Base-by-base conservation (phyloP, 345 rosid genomes). In the Limnanthes douglasii region DNA sequence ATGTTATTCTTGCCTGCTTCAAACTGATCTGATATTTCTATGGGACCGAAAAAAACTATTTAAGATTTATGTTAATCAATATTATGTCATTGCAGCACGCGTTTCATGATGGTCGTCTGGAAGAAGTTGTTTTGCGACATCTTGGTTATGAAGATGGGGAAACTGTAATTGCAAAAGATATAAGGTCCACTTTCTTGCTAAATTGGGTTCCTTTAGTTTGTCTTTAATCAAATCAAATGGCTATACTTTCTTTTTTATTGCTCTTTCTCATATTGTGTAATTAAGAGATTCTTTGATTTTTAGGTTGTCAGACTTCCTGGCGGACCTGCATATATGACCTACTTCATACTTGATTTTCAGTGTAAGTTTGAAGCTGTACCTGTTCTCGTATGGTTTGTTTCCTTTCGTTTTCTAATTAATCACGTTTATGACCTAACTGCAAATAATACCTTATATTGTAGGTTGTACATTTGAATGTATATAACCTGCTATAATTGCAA, bases 241-340 rank as follows among this genome's bases (percentile, higher is more conserved):
- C 34, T 43, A 28, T 32, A 19, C 15, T 23, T 27, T 25, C 1
- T 8, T n/a, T 24, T 4, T 28, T 13, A 8, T 37, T 0, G 4
- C 0, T 3, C 15, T 26, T 23, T n/a, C 5, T 28, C 11, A 21
- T 32, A 10, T 35, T 5, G 12, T 10, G 32, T 14, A 17, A 17
- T 43, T 31, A 18, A 5, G 50, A 22, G 31, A 50, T 4, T 51
- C 33, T 34, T 34, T 60, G 16, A 3, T 41, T 24, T 56, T 46
- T 76, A 84, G 93, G 80, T 59, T 78, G 50, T 64, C 93, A 2
- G 95, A 72, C 52, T 64, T 78, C 32, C 69, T 75, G 20, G 53
- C 69, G 37, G 59, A 62, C 46, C 23, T 84, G 57, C 68, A 53
- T 21, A 46, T 73, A n/a, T n/a, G n/a, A n/a, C n/a, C n/a, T n/a